These are phyloP conservation scores for Penicillium sp. DNA, from an alignment of 2,329 filamentous ascomycete species.

Conservation along the genomic window DNA sequence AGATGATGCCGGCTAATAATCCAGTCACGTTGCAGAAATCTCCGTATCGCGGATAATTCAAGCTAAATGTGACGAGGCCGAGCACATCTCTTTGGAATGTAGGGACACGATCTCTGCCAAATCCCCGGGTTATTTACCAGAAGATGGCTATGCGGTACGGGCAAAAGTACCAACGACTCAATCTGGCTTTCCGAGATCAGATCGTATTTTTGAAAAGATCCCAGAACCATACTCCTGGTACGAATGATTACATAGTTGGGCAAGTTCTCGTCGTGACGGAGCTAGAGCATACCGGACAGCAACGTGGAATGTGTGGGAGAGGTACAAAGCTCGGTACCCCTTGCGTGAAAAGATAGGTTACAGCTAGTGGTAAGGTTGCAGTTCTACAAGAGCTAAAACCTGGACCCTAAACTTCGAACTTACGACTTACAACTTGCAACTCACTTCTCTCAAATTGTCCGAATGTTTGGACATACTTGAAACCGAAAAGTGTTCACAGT, in stretches of 20 bases:
- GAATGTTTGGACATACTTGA: constrained; percentile 2
- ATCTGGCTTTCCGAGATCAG: neutral
- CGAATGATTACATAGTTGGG: neutral
- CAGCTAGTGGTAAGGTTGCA: constrained; percentile 4
- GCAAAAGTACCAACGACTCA: neutral
- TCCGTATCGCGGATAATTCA: neutral
- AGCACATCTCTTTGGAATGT: constrained; percentile 5
- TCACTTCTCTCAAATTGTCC: neutral
- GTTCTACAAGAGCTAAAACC: neutral
- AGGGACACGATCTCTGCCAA: neutral
- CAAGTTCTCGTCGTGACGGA: neutral
- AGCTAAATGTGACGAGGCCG: neutral
- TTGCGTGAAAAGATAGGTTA: constrained; percentile 7
- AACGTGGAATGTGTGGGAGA: constrained; percentile 2
- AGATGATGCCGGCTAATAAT: neutral
- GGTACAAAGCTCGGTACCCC: constrained; percentile 2
- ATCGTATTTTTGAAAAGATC: neutral
- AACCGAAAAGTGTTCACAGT: constrained; percentile 1
- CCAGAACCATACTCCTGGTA: neutral
- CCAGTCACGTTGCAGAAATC: constrained; percentile 2
- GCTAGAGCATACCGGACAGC: constrained; percentile 6
- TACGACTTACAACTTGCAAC: neutral
- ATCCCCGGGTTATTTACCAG: neutral
- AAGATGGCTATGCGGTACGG: neutral
- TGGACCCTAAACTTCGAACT: neutral